Base-by-base conservation (phyloP, 2,329 filamentous ascomycete genomes). In the Ophiognomonia clavigignenti-juglandacearum region DNA sequence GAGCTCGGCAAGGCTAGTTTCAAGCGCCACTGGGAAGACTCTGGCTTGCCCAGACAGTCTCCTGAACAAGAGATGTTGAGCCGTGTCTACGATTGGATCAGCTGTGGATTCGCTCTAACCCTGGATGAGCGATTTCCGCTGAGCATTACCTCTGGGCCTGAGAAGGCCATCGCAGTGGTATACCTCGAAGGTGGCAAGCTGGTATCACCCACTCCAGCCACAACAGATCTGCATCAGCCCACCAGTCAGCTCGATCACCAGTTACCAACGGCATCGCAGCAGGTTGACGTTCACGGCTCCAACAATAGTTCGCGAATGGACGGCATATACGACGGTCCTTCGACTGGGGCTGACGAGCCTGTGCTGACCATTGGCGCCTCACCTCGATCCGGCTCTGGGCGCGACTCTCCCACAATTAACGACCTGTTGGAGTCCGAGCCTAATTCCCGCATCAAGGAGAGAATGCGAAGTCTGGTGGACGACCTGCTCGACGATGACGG, bases 381-480 rank as follows among this genome's bases (percentile, higher is more conserved):
- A 26, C 34, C 36, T 29, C 38, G 36, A 27, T 24, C 24, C 23
- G 27, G 16, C 6, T 32, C 29, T 16, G 32, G 31, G 20, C 11
- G 23, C 10, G 31, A 22, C 14, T 24, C 14, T 26, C 26, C 29
- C 23, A n/a, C 24, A 43, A 42, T 45, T 40, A 36, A 35, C 36
- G 45, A 43, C 22, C 32, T 41, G 11, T 32, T 42, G 37, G 53
- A 56, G 19, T 45, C 50, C 3, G 51, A 53, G 29, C 40, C 48
- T 4, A 48, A 53, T 3, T 24, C 48, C 18, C 46, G 37, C 31
- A 40, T 53, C 14, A 48, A 53, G 29, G 47, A 39, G 19, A 38
- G 46, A 34, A 51, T 53, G 41, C 41, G 44, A 20, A 27, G 43
- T 31, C 71, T 76, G 59, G 62, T 78, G n/a, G 67, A 72, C 20